Base-by-base conservation (phyloP, 2,329 filamentous ascomycete species). In the Sporothrix brasiliensis region DNA sequence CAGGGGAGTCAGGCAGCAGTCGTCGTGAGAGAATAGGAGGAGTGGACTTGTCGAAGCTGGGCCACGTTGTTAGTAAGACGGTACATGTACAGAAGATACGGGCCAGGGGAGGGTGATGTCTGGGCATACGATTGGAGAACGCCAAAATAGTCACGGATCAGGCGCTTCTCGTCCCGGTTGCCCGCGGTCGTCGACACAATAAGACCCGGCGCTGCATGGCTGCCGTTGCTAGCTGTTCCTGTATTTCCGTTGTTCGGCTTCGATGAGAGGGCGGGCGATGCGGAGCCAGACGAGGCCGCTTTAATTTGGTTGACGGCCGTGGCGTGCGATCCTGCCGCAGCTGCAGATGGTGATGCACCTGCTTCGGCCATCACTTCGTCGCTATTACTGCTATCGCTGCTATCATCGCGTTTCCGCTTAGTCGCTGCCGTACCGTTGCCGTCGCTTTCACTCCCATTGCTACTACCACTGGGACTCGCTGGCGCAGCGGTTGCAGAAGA, bases 391-490 rank as follows among this genome's bases (percentile, higher is more conserved):
- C 77, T 80, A 66, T 79, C 78, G 74, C 83, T 81, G 71, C 77
- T 80, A 66, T 79, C 78, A 75, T 87, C 85, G 82, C 87, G 87
- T 80, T 89, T 89, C 78, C 87, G 82, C 81, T 89, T 89, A 71
- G 75, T 76, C 50, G 78, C 76, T 16, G 75, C 75, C 58, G 61
- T 24, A 2, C 77, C 66, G 19, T 68, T 58, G 6, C 41, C 74
- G 39, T 75, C 76, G 74, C 75, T 76, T 72, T 68, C 53, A 52
- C 41, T 52, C 19, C 52, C 52, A 34, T 65, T 61, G 54, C 9
- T 53, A 47, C 56, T 34, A n/a, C 24, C n/a, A 44, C 58, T 47
- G 4, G 47, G 66, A 49, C 56, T 68, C n/a, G 76, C 71, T 34
- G 77, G 41, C 13, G 70, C 58, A 3, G 24, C 11, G 76, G 39